Percentiles rank a stretch among this genome's conserved stretches.
Evolutionary conservation across 176 grass and related monocot genomes (phyloP).

Genomic region (Eleusine coracana): DNA sequence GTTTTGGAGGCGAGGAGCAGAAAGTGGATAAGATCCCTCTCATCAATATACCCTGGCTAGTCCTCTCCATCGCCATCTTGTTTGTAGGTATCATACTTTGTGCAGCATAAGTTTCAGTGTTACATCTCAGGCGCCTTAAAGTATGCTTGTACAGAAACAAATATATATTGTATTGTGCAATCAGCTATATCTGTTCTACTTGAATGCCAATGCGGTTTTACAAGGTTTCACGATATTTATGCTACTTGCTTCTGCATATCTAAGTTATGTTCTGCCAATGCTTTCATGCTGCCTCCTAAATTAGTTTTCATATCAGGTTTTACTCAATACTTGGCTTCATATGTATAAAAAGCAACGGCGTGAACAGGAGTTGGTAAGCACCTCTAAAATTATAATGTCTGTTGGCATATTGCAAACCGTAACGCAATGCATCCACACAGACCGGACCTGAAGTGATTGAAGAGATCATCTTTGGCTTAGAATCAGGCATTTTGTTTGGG

Average conservation of each 20-base stretch:
- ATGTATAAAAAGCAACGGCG: conserved; percentile 90
- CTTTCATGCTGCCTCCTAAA: not conserved
- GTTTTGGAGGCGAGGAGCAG: conserved; percentile 95
- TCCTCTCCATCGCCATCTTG: conserved; percentile 79
- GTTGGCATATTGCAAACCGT: conserved; percentile 33
- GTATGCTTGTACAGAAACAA: conserved; percentile 9
- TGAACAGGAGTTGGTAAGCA: conserved; percentile 84
- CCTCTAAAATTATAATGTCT: conserved; percentile 26
- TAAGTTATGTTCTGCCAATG: not conserved
- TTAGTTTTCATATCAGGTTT: conserved; percentile 50
- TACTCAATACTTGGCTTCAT: conserved; percentile 90
- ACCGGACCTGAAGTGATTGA: conserved; percentile 87
- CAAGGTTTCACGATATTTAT: not conserved
- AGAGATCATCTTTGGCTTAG: conserved; percentile 89
- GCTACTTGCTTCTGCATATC: conserved; percentile 14
- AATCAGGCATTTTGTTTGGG: conserved; percentile 99
- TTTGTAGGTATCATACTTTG: conserved; percentile 97
- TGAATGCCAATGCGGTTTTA: not conserved
- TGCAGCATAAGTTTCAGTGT: conserved; percentile 34
- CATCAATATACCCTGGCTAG: conserved; percentile 81
- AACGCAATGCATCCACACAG: conserved; percentile 50
- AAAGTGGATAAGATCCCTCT: conserved; percentile 77
- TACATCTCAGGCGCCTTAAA: not conserved
- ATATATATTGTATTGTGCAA: not conserved
- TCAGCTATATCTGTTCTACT: conserved; percentile 7